A percentile compares a stretch with the other conserved stretches of the same genome.
Conservation (phyloP, 139 green algal genomes). For the Coccomyxa sp. region DNA sequence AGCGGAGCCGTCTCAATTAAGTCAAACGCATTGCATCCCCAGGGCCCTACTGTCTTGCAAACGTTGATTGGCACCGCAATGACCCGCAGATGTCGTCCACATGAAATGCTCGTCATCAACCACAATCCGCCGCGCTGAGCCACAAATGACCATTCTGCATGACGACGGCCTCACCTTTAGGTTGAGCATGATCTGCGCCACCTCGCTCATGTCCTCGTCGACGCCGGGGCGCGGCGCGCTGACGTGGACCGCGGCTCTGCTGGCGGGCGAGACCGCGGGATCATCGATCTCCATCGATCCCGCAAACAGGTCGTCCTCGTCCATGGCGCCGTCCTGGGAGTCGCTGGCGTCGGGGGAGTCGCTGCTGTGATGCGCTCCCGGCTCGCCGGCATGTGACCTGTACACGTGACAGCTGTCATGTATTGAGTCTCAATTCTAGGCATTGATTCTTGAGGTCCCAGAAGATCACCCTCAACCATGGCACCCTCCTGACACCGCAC, state of each 20-base stretch:
- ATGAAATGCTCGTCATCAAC: not conserved
- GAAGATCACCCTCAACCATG: too few relatives aligned
- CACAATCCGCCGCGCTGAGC: not conserved
- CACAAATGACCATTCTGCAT: not conserved
- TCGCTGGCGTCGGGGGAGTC: conserved; percentile 8
- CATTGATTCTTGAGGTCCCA: too few relatives aligned
- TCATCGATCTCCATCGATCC: conserved; percentile 26
- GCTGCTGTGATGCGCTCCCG: too few relatives aligned
- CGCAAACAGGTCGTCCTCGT: conserved; percentile 15
- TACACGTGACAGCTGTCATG: too few relatives aligned
- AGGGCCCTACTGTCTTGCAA: not conserved
- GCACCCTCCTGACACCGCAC: too few relatives aligned
- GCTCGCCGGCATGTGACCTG: too few relatives aligned
- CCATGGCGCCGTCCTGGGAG: conserved; percentile 2
- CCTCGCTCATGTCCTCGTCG: conserved; percentile 34
- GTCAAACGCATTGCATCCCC: not conserved
- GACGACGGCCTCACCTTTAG: conserved; percentile 10
- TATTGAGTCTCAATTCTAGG: too few relatives aligned
- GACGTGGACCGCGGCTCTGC: not conserved
- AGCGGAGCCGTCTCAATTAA: not conserved
- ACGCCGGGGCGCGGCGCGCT: not conserved
- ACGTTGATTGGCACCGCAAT: not conserved
- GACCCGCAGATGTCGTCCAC: not conserved
- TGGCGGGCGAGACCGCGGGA: not conserved
- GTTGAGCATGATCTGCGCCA: conserved; percentile 47